Conservation (phyloP, 208 protist genomes). For the Trichomonas tenax region DNA sequence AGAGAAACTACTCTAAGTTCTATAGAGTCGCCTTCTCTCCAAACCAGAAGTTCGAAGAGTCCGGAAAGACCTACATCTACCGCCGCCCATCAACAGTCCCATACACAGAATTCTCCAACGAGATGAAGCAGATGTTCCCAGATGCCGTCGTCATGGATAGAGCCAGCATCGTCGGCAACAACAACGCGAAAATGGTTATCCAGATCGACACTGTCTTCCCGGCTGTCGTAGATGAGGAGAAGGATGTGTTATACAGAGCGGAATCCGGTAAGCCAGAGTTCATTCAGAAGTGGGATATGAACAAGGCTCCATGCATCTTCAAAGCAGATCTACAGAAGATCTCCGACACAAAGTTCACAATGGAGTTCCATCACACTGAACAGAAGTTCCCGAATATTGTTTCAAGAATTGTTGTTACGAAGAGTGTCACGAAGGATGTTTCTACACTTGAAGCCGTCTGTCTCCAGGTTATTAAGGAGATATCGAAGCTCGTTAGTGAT, state of each 20-base stretch:
- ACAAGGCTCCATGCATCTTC: background rate
- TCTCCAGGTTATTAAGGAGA: background rate
- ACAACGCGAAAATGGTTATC: background rate
- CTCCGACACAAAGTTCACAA: background rate
- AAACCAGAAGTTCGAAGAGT: background rate
- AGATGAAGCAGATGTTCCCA: background rate
- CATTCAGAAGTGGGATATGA: background rate
- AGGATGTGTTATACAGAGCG: background rate
- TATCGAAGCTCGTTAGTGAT: background rate
- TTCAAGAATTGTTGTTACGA: background rate
- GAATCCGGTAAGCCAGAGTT: background rate
- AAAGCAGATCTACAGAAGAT: background rate
- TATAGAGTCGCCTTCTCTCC: background rate
- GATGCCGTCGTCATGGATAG: background rate
- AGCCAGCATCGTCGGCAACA: background rate
- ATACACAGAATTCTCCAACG: background rate
- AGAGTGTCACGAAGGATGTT: background rate
- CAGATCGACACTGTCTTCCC: background rate
- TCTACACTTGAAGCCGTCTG: background rate
- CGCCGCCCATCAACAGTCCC: background rate
- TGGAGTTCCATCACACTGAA: background rate
- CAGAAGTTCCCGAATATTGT: background rate
- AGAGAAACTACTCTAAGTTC: background rate
- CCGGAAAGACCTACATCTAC: background rate
- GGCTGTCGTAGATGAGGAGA: background rate